phyloP scores from a whole-genome alignment of 805 yeast species.

The Nakazawaea ishiwadae region DNA sequence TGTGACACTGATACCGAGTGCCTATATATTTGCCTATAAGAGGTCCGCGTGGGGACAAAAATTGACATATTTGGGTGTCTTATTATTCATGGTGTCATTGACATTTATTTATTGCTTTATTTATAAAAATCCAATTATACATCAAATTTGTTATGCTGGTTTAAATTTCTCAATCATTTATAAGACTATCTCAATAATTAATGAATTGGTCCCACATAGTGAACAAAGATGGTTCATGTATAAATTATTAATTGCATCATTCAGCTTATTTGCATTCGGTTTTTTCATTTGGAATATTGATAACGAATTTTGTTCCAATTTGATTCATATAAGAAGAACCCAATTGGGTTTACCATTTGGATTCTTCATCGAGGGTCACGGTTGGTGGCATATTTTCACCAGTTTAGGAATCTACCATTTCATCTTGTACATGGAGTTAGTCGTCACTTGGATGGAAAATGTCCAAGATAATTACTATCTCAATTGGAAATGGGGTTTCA shows the following conservation, averaged over 20 bases:
- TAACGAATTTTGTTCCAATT: slow-evolving; percentile 65
- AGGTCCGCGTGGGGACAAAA: slow-evolving; percentile 16
- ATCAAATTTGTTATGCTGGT: slow-evolving; percentile 79
- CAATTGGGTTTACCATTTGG: slow-evolving; percentile 66
- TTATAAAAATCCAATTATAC: slow-evolving; percentile 81
- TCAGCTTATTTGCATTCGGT: slow-evolving; percentile 56
- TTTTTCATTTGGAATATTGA: slow-evolving; percentile 88
- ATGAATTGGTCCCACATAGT: slow-evolving; percentile 18
- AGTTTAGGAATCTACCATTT: slow-evolving; percentile 87
- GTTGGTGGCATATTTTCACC: slow-evolving; percentile 94
- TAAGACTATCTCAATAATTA: slow-evolving; percentile 37
- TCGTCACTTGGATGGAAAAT: slow-evolving; percentile 62
- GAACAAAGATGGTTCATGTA: slow-evolving; percentile 19
- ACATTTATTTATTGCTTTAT: slow-evolving; percentile 63
- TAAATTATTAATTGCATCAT: slow-evolving; percentile 23
- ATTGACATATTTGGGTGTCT: slow-evolving; percentile 3
- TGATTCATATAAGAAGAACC: slow-evolving; percentile 54
- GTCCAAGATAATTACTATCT: slow-evolving; percentile 51
- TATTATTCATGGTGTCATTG: slow-evolving; percentile 35
- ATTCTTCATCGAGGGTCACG: slow-evolving; percentile 82
- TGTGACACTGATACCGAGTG: slow-evolving; percentile 91
- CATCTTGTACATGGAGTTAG: slow-evolving; percentile 71
- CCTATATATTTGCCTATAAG: slow-evolving; percentile 28
- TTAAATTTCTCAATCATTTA: slow-evolving; percentile 70
- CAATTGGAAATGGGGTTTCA: slow-evolving; percentile 52